Conservation (phyloP, 1,139 yeast genomes). For the Saccharomycopsis hybrid region DNA sequence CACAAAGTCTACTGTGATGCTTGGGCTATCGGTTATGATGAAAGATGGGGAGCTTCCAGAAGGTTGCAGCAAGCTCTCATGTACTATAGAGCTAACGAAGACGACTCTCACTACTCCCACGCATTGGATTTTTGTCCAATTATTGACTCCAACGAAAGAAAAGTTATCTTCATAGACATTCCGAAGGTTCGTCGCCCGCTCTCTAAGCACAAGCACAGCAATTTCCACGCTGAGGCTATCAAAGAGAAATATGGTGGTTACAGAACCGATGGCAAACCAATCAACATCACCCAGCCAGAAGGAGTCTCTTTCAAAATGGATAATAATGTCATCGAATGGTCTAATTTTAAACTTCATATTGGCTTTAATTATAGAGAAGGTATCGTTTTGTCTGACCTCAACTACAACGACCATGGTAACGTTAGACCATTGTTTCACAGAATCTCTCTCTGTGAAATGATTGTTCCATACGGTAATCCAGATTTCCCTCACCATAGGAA, state of each 20-base stretch:
- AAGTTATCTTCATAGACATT: conserved; percentile 67
- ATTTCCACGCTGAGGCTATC: conserved; percentile 60
- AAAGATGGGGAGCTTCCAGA: conserved; percentile 71
- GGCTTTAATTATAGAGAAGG: conserved; percentile 87
- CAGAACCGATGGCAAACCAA: conserved; percentile 57
- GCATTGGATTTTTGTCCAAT: conserved; percentile 81
- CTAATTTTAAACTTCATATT: conserved; percentile 67
- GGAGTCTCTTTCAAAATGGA: conserved; percentile 72
- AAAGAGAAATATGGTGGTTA: conserved; percentile 55
- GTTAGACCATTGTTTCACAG: conserved; percentile 71
- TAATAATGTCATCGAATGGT: conserved; percentile 69
- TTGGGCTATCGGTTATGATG: conserved; percentile 83
- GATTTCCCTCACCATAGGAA: conserved; percentile 77
- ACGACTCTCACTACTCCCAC: conserved; percentile 78
- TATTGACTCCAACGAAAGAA: conserved; percentile 62
- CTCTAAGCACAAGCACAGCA: conserved; percentile 60
- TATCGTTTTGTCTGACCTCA: conserved; percentile 66
- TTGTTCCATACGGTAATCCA: conserved; percentile 79
- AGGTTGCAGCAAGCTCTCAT: conserved; percentile 76
- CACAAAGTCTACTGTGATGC: conserved; percentile 73
- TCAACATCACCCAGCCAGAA: conserved; percentile 68
- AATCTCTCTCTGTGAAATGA: conserved; percentile 74
- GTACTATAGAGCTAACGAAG: conserved; percentile 72
- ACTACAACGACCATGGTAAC: conserved; percentile 67
- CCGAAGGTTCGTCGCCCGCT: conserved; percentile 70